Percentiles rank a stretch among this genome's conserved stretches.
Evolutionary conservation across 305 asterid species (phyloP).

Genomic region (Solanum hybrid): DNA sequence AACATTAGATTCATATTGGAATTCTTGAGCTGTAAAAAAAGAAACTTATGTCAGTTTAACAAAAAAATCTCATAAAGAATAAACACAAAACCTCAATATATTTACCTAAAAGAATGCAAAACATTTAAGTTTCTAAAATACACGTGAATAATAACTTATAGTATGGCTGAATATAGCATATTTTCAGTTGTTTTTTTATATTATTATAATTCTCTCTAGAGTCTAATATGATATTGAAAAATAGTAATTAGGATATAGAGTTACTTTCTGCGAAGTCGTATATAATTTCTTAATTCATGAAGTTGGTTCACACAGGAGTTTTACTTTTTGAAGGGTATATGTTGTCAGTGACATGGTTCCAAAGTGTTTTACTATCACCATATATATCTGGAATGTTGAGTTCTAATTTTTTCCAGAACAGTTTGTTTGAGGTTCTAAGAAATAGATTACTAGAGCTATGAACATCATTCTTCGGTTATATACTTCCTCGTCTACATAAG

Average conservation of each 20-base stretch:
- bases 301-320: neutral
- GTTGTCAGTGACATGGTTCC: neutral
- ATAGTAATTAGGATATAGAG: neutral
- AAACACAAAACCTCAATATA: neutral
- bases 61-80: neutral
- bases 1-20: neutral
- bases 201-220: no score
- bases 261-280: neutral
- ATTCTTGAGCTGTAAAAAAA: neutral
- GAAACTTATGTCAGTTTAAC: neutral
- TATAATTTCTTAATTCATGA: neutral
- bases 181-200: neutral
- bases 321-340: neutral
- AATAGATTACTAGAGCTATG: no score
- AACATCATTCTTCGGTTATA: conserved; percentile 2
- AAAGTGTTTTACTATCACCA: no score
- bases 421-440: no score
- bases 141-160: neutral
- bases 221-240: neutral
- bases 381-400: no score
- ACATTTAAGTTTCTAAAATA: neutral
- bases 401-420: no score
- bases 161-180: neutral
- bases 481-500: conserved; percentile 62
- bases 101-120: neutral